A percentile compares a stretch with the other conserved stretches of the same genome.
Conservation (phyloP, 805 yeast genomes). For the Millerozyma miso region DNA sequence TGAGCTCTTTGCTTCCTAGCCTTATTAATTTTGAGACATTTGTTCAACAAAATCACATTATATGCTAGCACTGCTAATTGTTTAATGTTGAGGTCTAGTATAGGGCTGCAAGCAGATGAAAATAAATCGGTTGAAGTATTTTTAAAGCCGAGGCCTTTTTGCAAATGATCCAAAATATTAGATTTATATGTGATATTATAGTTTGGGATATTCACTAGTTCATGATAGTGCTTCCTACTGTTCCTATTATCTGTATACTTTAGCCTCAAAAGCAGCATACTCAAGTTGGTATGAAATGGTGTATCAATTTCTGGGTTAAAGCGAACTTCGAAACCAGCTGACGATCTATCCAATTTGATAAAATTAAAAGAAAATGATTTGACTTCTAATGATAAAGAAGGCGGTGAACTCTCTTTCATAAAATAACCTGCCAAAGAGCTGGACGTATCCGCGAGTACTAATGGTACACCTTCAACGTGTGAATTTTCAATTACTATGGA, state of each 20-base stretch:
- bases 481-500: constrained; percentile 25
- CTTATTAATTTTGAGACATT: constrained; percentile 19
- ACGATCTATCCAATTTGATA: constrained; percentile 14
- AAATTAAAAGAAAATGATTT: constrained; percentile 24
- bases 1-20: constrained; percentile 5
- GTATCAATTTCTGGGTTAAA: constrained; percentile 26
- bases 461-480: constrained; percentile 25
- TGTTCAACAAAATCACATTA: constrained; percentile 27
- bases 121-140: constrained; percentile 34
- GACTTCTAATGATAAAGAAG: constrained; percentile 19
- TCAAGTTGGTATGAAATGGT: constrained; percentile 31
- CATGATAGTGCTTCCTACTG: constrained; percentile 12
- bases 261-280: constrained; percentile 29
- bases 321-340: constrained; percentile 39
- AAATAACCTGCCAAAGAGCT: constrained; percentile 20
- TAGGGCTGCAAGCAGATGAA: constrained; percentile 35
- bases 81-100: constrained; percentile 31
- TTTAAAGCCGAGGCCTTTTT: constrained; percentile 32
- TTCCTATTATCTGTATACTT: constrained; percentile 13
- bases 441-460: constrained; percentile 20
- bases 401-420: constrained; percentile 12
- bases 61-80: constrained; percentile 30
- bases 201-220: constrained; percentile 32
- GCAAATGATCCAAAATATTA: constrained; percentile 29
- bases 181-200: constrained; percentile 31